These are phyloP conservation scores for Thamnidium elegans DNA, from an alignment of 192 early-diverging fungal species.

Conservation along the genomic window DNA sequence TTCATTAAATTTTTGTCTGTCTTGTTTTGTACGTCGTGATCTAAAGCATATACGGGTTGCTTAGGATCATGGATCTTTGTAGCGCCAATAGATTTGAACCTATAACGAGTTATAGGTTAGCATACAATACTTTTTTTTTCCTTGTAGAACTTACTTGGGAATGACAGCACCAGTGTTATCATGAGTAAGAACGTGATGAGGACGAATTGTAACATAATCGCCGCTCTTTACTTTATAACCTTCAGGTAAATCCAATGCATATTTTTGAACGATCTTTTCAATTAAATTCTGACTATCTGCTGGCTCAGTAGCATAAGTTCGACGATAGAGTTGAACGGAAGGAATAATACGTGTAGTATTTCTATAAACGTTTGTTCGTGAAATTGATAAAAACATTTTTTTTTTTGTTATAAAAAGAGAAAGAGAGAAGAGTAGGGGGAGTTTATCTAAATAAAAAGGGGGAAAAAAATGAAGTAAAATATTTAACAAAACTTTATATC, in stretches of 20 bases:
- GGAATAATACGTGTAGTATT: neutral
- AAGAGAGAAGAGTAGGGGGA: slow-evolving; percentile 7
- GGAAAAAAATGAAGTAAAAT: neutral
- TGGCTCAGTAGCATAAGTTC: slow-evolving; percentile 16
- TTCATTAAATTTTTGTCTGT: slow-evolving; percentile 89
- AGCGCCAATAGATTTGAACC: slow-evolving; percentile 89
- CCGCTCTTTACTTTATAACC: slow-evolving; percentile 74
- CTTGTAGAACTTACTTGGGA: slow-evolving; percentile 64
- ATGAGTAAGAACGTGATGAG: slow-evolving; percentile 93
- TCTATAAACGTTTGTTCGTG: neutral
- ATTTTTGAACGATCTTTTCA: slow-evolving; percentile 94
- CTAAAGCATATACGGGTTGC: slow-evolving; percentile 94
- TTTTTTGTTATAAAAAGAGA: neutral
- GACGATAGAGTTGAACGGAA: neutral
- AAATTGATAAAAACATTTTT: slow-evolving; percentile 12
- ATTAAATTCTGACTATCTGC: slow-evolving; percentile 75
- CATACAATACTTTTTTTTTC: neutral
- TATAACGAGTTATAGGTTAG: slow-evolving; percentile 22
- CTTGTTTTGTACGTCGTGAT: slow-evolving; percentile 99
- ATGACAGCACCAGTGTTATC: slow-evolving; percentile 97
- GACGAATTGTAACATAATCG: slow-evolving; percentile 93
- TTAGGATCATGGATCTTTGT: slow-evolving; percentile 69
- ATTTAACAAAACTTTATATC: too few species aligned
- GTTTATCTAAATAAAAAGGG: neutral
- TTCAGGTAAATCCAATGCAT: slow-evolving; percentile 72